These are phyloP conservation scores for Ambrosia trifida DNA, from an alignment of 129 eudicot genomes.

Conservation along the genomic window DNA sequence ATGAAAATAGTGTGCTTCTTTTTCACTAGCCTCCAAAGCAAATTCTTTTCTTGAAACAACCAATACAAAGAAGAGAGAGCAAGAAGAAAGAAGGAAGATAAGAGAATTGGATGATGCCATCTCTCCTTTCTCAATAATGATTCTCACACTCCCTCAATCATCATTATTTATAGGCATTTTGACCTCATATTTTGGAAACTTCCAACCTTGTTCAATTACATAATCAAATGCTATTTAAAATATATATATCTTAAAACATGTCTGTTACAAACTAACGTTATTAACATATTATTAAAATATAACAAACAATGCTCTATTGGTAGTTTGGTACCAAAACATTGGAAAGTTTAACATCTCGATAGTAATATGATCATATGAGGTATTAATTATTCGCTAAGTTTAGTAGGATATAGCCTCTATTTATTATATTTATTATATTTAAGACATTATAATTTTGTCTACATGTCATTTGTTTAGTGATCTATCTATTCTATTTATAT, in stretches of 20 bases:
- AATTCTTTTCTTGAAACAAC: slow-evolving; percentile 17
- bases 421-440: background rate
- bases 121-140: slow-evolving; percentile 12
- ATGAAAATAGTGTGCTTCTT: slow-evolving; percentile 25
- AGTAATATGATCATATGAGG: too few species aligned
- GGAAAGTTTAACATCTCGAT: too few species aligned
- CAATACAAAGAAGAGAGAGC: slow-evolving; percentile 19
- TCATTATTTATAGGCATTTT: slow-evolving; percentile 32
- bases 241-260: too few species aligned
- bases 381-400: background rate
- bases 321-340: too few species aligned
- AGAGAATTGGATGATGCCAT: slow-evolving; percentile 28
- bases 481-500: too few species aligned
- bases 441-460: background rate
- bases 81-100: slow-evolving; percentile 21
- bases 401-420: background rate
- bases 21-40: background rate
- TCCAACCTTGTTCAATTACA: background rate
- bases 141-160: background rate
- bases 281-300: too few species aligned
- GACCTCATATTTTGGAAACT: slow-evolving; percentile 7
- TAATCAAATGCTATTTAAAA: background rate
- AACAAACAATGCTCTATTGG: too few species aligned
- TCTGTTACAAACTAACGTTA: too few species aligned
- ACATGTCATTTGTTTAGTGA: too few species aligned